Evolutionary conservation across 345 rosid genomes (phyloP).

Genomic region (Arabis hirsuta): DNA sequence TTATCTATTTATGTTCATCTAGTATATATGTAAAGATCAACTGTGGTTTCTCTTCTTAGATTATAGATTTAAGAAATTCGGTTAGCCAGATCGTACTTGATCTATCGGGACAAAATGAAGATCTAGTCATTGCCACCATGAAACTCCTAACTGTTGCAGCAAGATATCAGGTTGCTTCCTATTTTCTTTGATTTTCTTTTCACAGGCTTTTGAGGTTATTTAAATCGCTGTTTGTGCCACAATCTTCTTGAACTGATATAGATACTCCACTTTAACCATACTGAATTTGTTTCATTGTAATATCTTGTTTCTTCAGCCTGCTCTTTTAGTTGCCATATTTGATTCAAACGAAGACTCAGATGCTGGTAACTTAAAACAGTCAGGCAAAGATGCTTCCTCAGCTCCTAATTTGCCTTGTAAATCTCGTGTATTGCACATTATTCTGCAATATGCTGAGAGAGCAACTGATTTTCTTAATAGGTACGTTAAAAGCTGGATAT

Average conservation of each 20-base stretch:
- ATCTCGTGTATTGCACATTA: constrained; percentile 53
- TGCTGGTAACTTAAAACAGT: constrained; percentile 45
- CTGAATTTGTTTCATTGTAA: constrained; percentile 32
- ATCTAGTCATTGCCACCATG: constrained; percentile 59
- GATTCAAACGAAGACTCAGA: constrained; percentile 49
- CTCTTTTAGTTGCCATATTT: constrained; percentile 71
- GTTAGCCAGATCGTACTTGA: constrained; percentile 53
- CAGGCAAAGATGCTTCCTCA: constrained; percentile 47
- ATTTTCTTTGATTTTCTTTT: constrained; percentile 17
- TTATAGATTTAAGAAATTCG: constrained; percentile 60
- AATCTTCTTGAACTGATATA: constrained; percentile 7
- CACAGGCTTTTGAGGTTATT: constrained; percentile 23
- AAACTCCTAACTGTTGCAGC: constrained; percentile 76
- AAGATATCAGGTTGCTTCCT: constrained; percentile 63
- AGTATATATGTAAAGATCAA: constrained; percentile 38
- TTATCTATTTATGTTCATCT: constrained; percentile 14
- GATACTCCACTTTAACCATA: constrained; percentile 10
- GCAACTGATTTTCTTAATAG: constrained; percentile 67
- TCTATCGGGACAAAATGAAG: constrained; percentile 56
- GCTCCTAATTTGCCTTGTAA: constrained; percentile 44
- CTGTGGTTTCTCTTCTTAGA: constrained; percentile 48
- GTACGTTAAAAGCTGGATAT: constrained; percentile 45
- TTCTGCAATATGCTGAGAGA: constrained; percentile 58
- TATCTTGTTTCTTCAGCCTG: constrained; percentile 63
- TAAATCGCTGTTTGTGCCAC: constrained; percentile 7